Base-by-base conservation (phyloP, 495 filamentous ascomycete genomes). In the Penicillium silybi region DNA sequence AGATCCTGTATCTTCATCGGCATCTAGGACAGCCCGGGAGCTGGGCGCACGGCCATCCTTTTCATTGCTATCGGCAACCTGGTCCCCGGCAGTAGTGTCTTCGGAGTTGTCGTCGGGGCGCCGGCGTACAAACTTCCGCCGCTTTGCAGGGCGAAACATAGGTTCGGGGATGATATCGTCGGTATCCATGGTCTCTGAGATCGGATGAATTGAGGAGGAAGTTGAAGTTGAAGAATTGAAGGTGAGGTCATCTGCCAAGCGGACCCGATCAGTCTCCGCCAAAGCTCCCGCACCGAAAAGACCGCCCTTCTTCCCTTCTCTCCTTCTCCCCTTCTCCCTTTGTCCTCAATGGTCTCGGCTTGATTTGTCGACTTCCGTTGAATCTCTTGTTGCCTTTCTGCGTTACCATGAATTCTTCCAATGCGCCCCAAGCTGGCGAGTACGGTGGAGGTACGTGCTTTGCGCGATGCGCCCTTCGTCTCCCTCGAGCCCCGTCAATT, bases 381-480 rank as follows among this genome's bases (percentile, higher is more conserved):
- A 34, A 20, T 34, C 23, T 16, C 46, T 51, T 46, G 17, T 26
- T 44, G 23, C 35, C 44, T 40, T 40, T 18, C 38, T 44, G 48
- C 59, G 46, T 53, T 53, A 46, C 50, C 49, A 75, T 77, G 71
- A 78, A 74, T 53, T 64, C 74, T 57, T 76, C 75, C 42, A 73
- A 78, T 57, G 72, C 78, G 59, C 79, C 78, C 52, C 73, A 86
- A 63, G 79, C 84, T 44, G 84, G 86, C 59, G 83, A 90, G 62
- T 92, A 92, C 57, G 88, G 87, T 57, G 88, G 88, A 83, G 88
- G 88, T 90, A 77, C 65, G 79, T 77, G 44, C 53, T 59, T 48
- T 51, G 53, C 52, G 46, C 52, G 59, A 58, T 55, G 54, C 52
- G 22, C 34, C 43, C 39, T 41, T 50, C 16, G 26, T 39, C 23